Conservation (phyloP, 345 rosid genomes). For the Pugionium dolabratum region DNA sequence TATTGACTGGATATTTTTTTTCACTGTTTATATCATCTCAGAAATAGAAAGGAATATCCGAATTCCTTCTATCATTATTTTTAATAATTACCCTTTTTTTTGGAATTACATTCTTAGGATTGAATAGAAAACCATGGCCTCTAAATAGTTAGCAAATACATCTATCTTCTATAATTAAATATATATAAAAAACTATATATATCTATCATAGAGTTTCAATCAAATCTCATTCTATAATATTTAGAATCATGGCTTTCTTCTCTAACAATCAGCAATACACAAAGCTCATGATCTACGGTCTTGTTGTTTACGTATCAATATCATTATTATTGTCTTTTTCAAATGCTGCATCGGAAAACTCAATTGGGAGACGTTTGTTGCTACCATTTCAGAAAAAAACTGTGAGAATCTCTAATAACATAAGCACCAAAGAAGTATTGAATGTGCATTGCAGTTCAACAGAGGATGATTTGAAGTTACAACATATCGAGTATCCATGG, state of each 20-base stretch:
- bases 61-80: too few relatives aligned
- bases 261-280: background rate
- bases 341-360: constrained; percentile 7
- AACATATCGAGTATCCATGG: background rate
- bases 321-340: constrained; percentile 3
- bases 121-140: too few relatives aligned
- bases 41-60: too few relatives aligned
- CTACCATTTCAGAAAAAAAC: constrained; percentile 18
- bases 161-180: too few relatives aligned
- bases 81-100: too few relatives aligned
- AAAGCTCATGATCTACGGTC: constrained; percentile 2
- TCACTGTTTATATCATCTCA: too few relatives aligned
- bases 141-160: too few relatives aligned
- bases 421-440: background rate
- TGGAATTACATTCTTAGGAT: too few relatives aligned
- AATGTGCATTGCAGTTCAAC: constrained; percentile 18
- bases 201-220: background rate
- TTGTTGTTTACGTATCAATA: background rate
- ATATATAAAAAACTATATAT: background rate
- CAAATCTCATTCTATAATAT: background rate
- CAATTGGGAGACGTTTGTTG: background rate
- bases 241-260: constrained; percentile 15
- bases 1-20: too few relatives aligned
- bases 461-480: constrained; percentile 12
- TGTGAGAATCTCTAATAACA: background rate